phyloP scores from a whole-genome alignment of 192 early-diverging fungal genomes.

The Allomyces javanicus region DNA sequence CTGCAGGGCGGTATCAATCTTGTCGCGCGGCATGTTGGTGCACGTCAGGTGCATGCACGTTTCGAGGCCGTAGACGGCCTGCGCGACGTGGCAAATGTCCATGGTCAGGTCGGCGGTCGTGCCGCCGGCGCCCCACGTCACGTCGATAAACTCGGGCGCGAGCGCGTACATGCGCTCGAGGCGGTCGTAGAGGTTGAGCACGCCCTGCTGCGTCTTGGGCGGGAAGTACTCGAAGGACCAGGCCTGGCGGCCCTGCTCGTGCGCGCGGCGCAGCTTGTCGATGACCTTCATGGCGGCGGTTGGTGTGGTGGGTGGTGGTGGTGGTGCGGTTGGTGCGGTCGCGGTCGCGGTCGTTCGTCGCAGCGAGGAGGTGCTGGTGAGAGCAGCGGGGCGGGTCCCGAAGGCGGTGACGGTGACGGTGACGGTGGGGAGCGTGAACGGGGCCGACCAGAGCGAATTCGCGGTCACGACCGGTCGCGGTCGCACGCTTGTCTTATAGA shows the following conservation, averaged over 20 bases:
- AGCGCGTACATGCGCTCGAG: conserved; percentile 85
- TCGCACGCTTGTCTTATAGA: too few species aligned
- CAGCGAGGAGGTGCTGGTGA: too few species aligned
- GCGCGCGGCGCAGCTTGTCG: conserved; percentile 40
- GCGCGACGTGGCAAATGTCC: conserved; percentile 66
- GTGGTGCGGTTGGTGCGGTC: too few species aligned
- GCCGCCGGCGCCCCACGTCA: conserved; percentile 96
- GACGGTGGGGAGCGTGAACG: too few species aligned
- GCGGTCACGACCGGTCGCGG: too few species aligned
- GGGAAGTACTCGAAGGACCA: conserved; percentile 97
- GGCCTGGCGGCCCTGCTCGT: conserved; percentile 24
- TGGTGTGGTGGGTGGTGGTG: too few species aligned
- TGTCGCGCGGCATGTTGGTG: conserved; percentile 84
- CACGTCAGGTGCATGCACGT: conserved; percentile 94
- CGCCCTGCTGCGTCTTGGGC: conserved; percentile 82
- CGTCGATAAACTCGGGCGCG: conserved; percentile 83
- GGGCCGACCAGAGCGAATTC: too few species aligned
- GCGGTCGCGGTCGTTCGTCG: too few species aligned
- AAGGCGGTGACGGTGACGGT: too few species aligned
- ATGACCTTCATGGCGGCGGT: conserved; percentile 30
- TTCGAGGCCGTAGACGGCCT: conserved; percentile 78
- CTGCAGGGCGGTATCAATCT: conserved; percentile 64
- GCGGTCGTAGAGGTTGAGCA: conserved; percentile 81
- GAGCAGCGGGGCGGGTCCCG: too few species aligned
- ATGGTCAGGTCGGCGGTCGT: conserved; percentile 69